Conservation (phyloP, 176 grass and related monocot species). For the Oryza brachyantha region DNA sequence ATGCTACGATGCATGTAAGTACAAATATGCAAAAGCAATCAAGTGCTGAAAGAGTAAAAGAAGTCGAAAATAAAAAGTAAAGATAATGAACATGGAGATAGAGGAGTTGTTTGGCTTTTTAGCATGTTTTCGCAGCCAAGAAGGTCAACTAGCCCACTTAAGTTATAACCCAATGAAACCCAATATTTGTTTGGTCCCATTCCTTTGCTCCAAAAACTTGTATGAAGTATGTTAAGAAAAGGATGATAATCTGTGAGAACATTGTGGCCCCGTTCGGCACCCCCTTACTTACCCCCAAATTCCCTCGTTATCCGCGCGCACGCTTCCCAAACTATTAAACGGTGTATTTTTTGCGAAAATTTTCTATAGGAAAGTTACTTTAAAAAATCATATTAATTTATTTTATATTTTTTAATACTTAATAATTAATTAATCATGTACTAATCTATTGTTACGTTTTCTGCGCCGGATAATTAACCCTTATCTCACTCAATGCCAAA, state of each 20-base stretch:
- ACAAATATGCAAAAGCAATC: not conserved
- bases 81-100: not conserved
- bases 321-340: too few species aligned
- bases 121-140: not conserved
- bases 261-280: too few species aligned
- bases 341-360: too few species aligned
- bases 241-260: not conserved
- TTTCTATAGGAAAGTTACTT: too few species aligned
- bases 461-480: too few species aligned
- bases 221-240: not conserved
- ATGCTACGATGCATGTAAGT: not conserved
- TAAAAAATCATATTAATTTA: too few species aligned
- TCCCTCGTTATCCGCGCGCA: too few species aligned
- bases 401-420: too few species aligned
- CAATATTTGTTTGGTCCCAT: not conserved
- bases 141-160: not conserved
- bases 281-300: too few species aligned
- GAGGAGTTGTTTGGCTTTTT: not conserved
- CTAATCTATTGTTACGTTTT: too few species aligned
- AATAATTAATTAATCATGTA: too few species aligned
- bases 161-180: not conserved
- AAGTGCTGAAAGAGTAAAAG: constrained; percentile 19
- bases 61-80: constrained; percentile 16
- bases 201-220: not conserved
- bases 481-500: too few species aligned